Evolutionary conservation across 139 green algal species (phyloP), one percentile per base, ranked within the genome.

Genomic region (Chlorella sp.): DNA sequence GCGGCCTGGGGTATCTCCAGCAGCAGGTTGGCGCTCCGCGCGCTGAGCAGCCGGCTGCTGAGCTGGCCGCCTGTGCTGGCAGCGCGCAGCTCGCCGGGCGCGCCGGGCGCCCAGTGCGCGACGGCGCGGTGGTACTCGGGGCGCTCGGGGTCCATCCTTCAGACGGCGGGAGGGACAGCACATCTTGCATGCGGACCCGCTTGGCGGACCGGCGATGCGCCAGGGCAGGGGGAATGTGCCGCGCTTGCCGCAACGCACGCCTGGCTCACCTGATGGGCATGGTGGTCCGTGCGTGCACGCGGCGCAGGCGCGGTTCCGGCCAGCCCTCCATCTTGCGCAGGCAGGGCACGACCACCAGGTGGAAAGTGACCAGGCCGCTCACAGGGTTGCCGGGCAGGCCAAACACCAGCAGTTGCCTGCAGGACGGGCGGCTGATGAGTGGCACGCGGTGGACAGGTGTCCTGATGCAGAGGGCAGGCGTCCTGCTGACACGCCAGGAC

Each of bases 61-160:
- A 97, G 94, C 85, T 99, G 96, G 42, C 91, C 90, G n/a, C 96
- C 96, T 0, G 95, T 99, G 77, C 81, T 92, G 0, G 81, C 51
- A 0, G 93, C 95, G 59, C 85, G 85, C 41, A 90, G 76, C 65
- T 88, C 74, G 43, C 83, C 83, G 17, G 58, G 55, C 27, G 23
- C 43, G 8, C 27, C 64, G 19, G 42, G 36, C 21, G 67, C 68
- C 90, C 89, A 96, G 50, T 68, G 23, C 29, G 97, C 80, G 0
- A 88, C 86, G 8, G 82, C 89, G 9, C 95, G 78, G 82, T 98
- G 94, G 84, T 98, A 99, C 86, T 99, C 96, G 5, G 95, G 95
- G n/a, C 96, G 77, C 77, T 94, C 89, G 1, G 86, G 88, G 84
- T 99, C 96, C 64, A 98, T 82, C 71, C 84, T n/a, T n/a, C n/a